Evolutionary conservation across 108 stramenopile species (phyloP).

Genomic region (Aureococcus anophagefferens): DNA sequence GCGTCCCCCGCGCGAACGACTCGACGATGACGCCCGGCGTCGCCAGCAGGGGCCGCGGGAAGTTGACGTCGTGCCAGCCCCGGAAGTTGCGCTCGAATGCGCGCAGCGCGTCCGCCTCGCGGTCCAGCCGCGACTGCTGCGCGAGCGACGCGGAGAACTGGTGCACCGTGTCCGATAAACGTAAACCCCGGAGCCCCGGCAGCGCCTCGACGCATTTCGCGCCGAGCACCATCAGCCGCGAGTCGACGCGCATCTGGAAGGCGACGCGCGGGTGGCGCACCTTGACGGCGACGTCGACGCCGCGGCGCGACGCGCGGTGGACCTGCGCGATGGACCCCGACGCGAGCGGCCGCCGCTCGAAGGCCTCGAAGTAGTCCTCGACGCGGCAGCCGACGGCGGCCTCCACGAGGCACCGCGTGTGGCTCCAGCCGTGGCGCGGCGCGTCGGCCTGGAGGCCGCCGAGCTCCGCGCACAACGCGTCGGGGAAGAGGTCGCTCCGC

Average conservation of each 20-base stretch:
- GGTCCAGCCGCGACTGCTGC: conserved; percentile 57
- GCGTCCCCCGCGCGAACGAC: conserved; percentile 48
- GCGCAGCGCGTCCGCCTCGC: conserved; percentile 63
- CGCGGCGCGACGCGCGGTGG: conserved; percentile 37
- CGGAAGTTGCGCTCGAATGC: conserved; percentile 59
- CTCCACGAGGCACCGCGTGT: conserved; percentile 43
- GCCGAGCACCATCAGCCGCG: conserved; percentile 52
- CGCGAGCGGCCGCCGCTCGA: conserved; percentile 58
- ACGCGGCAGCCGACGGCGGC: conserved; percentile 32
- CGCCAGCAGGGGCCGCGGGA: conserved; percentile 50
- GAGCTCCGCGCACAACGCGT: conserved; percentile 50
- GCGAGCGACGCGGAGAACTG: conserved; percentile 75
- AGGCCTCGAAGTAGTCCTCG: conserved; percentile 49
- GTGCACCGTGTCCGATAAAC: conserved; percentile 46
- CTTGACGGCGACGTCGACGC: conserved; percentile 50
- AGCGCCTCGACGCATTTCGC: conserved; percentile 42
- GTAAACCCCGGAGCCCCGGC: conserved; percentile 46
- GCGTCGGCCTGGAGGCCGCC: conserved; percentile 49
- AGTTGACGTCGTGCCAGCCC: conserved; percentile 43
- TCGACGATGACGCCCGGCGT: conserved; percentile 47
- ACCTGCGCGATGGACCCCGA: conserved; percentile 76
- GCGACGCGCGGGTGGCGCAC: conserved; percentile 68
- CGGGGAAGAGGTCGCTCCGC: conserved; percentile 68
- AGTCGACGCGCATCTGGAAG: conserved; percentile 60
- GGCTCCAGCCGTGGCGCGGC: conserved; percentile 50